Conservation (phyloP, 805 yeast genomes). For the Candida boleticola region DNA sequence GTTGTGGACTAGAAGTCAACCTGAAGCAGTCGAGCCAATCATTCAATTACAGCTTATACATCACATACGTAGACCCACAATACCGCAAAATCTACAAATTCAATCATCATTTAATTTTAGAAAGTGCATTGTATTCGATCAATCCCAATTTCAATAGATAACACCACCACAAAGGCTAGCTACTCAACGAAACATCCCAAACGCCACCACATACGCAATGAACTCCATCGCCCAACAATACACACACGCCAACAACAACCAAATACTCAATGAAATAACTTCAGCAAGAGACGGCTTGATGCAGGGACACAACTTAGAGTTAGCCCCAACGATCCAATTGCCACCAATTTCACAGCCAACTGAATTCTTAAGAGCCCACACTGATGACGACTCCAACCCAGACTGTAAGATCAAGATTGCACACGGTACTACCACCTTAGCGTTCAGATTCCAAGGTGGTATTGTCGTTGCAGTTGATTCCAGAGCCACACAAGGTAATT, state of each 20-base stretch:
- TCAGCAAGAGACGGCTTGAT: conserved; percentile 22
- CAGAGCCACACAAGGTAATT: conserved; percentile 95
- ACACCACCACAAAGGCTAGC: too few species aligned
- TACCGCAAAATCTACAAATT: too few species aligned
- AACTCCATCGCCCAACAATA: conserved; percentile 39
- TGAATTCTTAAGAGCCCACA: conserved; percentile 93
- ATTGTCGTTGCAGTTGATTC: conserved; percentile 96
- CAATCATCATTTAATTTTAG: too few species aligned
- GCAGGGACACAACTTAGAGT: conserved; percentile 22
- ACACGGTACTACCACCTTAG: conserved; percentile 98
- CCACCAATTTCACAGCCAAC: conserved; percentile 90
- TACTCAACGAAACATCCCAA: too few species aligned
- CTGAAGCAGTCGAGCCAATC: too few species aligned
- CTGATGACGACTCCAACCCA: conserved; percentile 90
- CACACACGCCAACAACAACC: conserved; percentile 29
- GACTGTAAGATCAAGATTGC: conserved; percentile 95
- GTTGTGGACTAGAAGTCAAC: too few species aligned
- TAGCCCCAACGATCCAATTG: conserved; percentile 63
- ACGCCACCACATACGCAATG: too few species aligned
- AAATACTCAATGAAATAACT: conserved; percentile 26
- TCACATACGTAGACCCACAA: too few species aligned
- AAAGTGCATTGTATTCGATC: too few species aligned
- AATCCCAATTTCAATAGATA: too few species aligned
- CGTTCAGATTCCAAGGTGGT: conserved; percentile 94
- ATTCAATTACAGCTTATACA: too few species aligned